phyloP scores from a whole-genome alignment of 1,284 basidiomycete genomes.

The Tylopilus orsonianus region DNA sequence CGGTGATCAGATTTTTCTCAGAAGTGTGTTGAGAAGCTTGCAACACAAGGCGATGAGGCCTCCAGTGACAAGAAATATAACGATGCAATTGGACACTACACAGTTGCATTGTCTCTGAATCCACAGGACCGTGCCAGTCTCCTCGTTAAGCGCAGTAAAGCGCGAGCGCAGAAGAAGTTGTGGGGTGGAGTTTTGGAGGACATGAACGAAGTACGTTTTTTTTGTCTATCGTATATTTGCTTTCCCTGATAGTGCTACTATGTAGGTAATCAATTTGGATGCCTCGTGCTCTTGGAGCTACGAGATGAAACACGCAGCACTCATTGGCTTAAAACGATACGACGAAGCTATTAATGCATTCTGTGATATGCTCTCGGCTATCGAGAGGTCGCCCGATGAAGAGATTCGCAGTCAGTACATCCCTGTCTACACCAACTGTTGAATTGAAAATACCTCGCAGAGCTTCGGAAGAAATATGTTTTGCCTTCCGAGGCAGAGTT shows the following conservation, averaged over 20 bases:
- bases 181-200: not conserved
- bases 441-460: not conserved
- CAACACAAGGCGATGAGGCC: no score
- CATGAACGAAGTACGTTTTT: not conserved
- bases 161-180: not conserved
- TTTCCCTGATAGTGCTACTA: not conserved
- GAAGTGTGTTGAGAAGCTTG: no score
- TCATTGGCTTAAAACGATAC: conserved; percentile 1
- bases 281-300: not conserved
- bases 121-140: not conserved
- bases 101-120: not conserved
- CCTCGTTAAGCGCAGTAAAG: conserved; percentile 14
- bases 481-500: not conserved
- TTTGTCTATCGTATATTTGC: not conserved
- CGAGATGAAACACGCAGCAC: conserved; percentile 2
- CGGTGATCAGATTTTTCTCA: no score
- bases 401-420: not conserved
- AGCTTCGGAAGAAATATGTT: not conserved
- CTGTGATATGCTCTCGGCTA: not conserved
- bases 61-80: no score
- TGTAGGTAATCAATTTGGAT: not conserved
- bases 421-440: no score
- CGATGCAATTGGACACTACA: no score
- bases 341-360: conserved; percentile 5
- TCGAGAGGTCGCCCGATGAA: not conserved